Conservation (phyloP, 306 rosid species). For the Acacia confusa region DNA sequence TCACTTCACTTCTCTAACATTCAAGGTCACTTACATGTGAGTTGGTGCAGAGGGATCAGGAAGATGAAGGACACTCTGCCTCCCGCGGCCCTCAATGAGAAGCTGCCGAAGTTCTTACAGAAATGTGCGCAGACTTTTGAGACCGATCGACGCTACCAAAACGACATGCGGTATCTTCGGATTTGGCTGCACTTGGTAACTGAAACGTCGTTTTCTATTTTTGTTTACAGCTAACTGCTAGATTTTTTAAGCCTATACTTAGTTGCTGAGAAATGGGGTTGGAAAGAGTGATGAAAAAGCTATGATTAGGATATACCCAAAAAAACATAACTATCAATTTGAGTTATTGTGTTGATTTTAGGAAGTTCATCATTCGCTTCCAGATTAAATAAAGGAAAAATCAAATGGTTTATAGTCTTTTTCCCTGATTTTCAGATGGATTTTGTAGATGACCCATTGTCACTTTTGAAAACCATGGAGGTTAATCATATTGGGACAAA, state of each 20-base stretch:
- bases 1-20: constrained; percentile 2
- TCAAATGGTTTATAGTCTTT: constrained; percentile 2
- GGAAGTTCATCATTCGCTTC: background rate
- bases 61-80: constrained; percentile 71
- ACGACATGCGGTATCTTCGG: constrained; percentile 83
- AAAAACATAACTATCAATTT: background rate
- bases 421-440: constrained; percentile 68
- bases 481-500: constrained; percentile 67
- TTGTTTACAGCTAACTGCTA: background rate
- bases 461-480: constrained; percentile 73
- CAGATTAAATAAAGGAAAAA: constrained; percentile 3
- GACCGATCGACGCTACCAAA: constrained; percentile 76
- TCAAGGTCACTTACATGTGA: constrained; percentile 6
- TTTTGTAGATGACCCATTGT: constrained; percentile 65
- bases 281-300: background rate
- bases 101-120: constrained; percentile 72
- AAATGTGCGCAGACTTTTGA: constrained; percentile 69
- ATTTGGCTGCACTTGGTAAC: constrained; percentile 95
- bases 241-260: constrained; percentile 9
- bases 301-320: background rate
- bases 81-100: constrained; percentile 55
- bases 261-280: constrained; percentile 27
- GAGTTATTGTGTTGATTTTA: constrained; percentile 6
- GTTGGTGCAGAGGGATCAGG: constrained; percentile 68
- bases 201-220: background rate